These are phyloP conservation scores for Crepidotus variabilis DNA, from an alignment of 768 basidiomycete species.

Conservation along the genomic window DNA sequence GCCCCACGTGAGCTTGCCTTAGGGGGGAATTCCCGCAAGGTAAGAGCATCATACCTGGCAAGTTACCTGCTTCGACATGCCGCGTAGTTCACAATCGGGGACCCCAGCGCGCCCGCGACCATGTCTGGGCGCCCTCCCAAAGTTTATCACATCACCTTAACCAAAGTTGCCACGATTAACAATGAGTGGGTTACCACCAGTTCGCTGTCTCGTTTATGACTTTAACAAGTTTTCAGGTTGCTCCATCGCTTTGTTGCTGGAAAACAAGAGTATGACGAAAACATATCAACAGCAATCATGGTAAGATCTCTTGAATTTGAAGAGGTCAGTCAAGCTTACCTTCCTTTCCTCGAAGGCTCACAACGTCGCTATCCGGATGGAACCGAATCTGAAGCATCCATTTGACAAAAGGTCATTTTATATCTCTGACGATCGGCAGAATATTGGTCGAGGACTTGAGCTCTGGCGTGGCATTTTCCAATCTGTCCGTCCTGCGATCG, in stretches of 20 bases:
- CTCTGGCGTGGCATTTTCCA: conserved; percentile 84
- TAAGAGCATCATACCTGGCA: background rate
- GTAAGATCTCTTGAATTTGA: conserved; percentile 27
- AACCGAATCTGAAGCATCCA: conserved; percentile 62
- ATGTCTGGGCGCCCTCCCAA: conserved; percentile 44
- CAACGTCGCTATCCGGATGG: conserved; percentile 76
- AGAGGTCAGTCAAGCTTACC: background rate
- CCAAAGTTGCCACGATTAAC: conserved; percentile 41
- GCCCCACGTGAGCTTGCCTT: conserved; percentile 53
- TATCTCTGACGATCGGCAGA: conserved; percentile 47
- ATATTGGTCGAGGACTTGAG: conserved; percentile 59
- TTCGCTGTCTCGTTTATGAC: background rate
- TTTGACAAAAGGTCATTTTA: conserved; percentile 78
- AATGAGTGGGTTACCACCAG: conserved; percentile 22
- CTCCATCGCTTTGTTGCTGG: conserved; percentile 57
- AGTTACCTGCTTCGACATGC: no score
- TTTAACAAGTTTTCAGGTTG: conserved; percentile 34
- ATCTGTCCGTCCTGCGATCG: conserved; percentile 65
- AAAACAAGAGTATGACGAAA: conserved; percentile 58
- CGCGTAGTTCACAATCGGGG: conserved; percentile 53
- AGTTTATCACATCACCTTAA: conserved; percentile 60
- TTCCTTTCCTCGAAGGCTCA: conserved; percentile 43
- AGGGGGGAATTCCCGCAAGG: conserved; percentile 23
- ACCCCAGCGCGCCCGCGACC: conserved; percentile 30
- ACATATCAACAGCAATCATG: conserved; percentile 51